These are phyloP conservation scores for Vitellaria paradoxa DNA, from an alignment of 179 eudicot genomes.

Conservation along the genomic window DNA sequence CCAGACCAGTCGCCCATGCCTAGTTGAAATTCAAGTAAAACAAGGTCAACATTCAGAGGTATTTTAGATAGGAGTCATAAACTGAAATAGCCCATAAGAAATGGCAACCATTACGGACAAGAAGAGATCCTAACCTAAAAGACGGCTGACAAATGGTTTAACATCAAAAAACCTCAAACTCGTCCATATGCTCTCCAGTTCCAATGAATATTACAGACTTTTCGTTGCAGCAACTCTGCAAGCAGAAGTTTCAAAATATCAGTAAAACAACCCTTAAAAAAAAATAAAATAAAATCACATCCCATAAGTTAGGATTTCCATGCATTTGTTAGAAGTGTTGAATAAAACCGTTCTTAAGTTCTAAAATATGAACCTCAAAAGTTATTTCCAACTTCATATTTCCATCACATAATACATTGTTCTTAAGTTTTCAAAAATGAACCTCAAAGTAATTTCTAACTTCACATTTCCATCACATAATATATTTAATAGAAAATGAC, in stretches of 20 bases:
- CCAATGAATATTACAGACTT: constrained; percentile 92
- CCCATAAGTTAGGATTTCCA: background rate
- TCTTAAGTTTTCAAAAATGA: no score
- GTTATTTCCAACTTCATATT: no score
- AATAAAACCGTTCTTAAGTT: no score
- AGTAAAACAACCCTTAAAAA: no score
- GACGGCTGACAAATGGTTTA: constrained; percentile 93
- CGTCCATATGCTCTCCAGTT: constrained; percentile 97
- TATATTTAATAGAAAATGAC: background rate
- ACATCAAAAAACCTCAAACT: constrained; percentile 87
- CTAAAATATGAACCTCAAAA: no score
- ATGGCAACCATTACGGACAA: background rate
- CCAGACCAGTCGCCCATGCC: constrained; percentile 99
- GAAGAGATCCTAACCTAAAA: constrained; percentile 52
- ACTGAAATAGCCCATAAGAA: constrained; percentile 2
- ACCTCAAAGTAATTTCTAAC: no score
- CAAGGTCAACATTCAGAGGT: background rate
- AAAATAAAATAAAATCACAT: no score
- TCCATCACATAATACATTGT: background rate
- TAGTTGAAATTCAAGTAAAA: constrained; percentile 24
- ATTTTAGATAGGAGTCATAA: background rate
- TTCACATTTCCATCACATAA: background rate
- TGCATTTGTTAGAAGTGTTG: background rate
- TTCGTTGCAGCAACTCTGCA: constrained; percentile 96
- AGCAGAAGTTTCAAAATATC: constrained; percentile 4